Conservation (phyloP, 345 rosid genomes). For the Clausena lansium region DNA sequence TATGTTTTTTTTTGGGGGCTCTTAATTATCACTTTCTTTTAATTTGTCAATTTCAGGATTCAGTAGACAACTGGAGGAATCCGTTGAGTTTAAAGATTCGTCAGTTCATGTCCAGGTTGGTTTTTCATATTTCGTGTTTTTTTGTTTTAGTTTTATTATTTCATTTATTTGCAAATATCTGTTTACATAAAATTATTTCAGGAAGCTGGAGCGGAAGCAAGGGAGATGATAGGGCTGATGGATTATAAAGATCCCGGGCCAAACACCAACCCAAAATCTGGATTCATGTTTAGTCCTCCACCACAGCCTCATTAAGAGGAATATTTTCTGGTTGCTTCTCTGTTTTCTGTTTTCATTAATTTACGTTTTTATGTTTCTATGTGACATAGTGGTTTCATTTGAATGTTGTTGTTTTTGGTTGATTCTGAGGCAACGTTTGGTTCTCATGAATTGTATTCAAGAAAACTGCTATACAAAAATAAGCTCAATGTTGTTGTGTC, state of each 20-base stretch:
- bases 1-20: neutral
- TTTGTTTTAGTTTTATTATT: neutral
- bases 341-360: neutral
- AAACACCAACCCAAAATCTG: conserved; percentile 49
- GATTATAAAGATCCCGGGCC: conserved; percentile 50
- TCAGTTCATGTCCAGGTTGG: conserved; percentile 31
- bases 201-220: conserved; percentile 32
- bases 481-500: neutral
- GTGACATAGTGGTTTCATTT: neutral
- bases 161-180: neutral
- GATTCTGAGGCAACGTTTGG: neutral
- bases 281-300: conserved; percentile 36
- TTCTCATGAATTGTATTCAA: neutral
- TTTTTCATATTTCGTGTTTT: neutral
- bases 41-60: conserved; percentile 26
- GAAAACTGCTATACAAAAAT: neutral
- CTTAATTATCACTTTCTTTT: neutral
- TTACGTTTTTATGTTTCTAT: neutral
- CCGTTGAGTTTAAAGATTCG: conserved; percentile 26
- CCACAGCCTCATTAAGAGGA: conserved; percentile 22
- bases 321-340: neutral
- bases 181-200: conserved; percentile 5
- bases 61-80: conserved; percentile 28
- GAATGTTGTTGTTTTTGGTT: neutral
- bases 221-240: conserved; percentile 36